These are phyloP conservation scores for Nidularia pulvinata DNA, from an alignment of 768 basidiomycete genomes.

Conservation along the genomic window DNA sequence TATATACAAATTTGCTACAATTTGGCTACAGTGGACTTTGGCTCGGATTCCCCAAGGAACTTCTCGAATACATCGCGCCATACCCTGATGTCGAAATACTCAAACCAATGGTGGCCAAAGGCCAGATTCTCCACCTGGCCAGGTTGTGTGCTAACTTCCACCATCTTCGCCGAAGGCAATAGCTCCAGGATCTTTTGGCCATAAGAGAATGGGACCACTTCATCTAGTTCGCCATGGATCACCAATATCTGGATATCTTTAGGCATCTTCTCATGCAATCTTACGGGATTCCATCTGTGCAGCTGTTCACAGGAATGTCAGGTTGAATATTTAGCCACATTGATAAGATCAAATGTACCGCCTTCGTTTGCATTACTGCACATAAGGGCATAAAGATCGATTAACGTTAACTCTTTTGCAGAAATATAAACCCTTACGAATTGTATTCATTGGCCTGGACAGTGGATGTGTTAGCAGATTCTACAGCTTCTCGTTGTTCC, in stretches of 20 bases:
- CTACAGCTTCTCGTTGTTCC: neutral
- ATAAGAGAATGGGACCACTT: conserved; percentile 32
- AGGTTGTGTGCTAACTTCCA: conserved; percentile 24
- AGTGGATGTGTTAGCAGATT: neutral
- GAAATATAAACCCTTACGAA: conserved; percentile 14
- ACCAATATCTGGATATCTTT: conserved; percentile 27
- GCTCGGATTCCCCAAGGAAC: conserved; percentile 18
- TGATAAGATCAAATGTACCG: conserved; percentile 20
- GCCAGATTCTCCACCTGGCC: conserved; percentile 32
- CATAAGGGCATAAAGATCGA: neutral
- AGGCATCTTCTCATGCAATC: conserved; percentile 26
- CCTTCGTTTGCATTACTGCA: conserved; percentile 27
- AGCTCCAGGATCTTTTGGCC: conserved; percentile 28
- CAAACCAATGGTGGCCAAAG: conserved; percentile 46
- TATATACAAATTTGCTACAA: too few relatives aligned
- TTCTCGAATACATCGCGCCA: conserved; percentile 36
- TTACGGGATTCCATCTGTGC: conserved; percentile 23
- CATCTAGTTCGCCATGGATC: conserved; percentile 39
- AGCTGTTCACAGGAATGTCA: conserved; percentile 29
- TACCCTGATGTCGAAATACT: conserved; percentile 39
- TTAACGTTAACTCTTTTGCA: neutral
- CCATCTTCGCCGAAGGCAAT: conserved; percentile 32
- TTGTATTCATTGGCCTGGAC: conserved; percentile 22
- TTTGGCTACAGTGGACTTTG: neutral
- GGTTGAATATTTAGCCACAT: conserved; percentile 8